phyloP scores from a whole-genome alignment of 805 yeast species.

The Huiozyma naganishii region DNA sequence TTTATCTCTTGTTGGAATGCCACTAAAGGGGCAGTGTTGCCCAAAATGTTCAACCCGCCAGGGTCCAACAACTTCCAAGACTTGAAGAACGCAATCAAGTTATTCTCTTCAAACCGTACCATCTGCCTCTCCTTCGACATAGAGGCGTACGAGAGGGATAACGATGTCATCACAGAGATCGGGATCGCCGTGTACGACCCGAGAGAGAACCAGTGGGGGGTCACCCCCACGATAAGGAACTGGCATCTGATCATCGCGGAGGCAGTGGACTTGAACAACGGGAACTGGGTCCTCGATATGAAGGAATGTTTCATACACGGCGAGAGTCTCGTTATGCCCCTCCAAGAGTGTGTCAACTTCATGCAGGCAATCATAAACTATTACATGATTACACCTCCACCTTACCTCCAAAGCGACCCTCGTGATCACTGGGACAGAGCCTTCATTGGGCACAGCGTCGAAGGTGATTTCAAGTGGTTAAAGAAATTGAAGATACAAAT shows the following conservation, averaged over 20 bases:
- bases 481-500: conserved; percentile 35
- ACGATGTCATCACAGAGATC: conserved; percentile 39
- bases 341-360: conserved; percentile 29
- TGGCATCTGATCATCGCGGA: conserved; percentile 39
- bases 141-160: conserved; percentile 44
- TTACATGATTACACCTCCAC: conserved; percentile 28
- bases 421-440: conserved; percentile 21
- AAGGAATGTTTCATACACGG: conserved; percentile 42
- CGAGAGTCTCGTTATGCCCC: conserved; percentile 33
- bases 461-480: conserved; percentile 47
- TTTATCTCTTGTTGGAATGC: no score
- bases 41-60: conserved; percentile 9
- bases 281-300: conserved; percentile 45
- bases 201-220: conserved; percentile 30
- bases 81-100: conserved; percentile 12
- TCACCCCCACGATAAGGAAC: conserved; percentile 33
- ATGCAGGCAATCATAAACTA: conserved; percentile 35
- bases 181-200: conserved; percentile 52
- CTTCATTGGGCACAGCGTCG: conserved; percentile 51
- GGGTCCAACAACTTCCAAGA: conserved; percentile 12
- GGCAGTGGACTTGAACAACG: conserved; percentile 34
- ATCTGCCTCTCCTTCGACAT: conserved; percentile 41
- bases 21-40: no score
- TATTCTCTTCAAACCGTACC: conserved; percentile 16
- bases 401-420: conserved; percentile 12